phyloP scores from a whole-genome alignment of 2,329 filamentous ascomycete genomes.

The Penicillium brevicompactum region DNA sequence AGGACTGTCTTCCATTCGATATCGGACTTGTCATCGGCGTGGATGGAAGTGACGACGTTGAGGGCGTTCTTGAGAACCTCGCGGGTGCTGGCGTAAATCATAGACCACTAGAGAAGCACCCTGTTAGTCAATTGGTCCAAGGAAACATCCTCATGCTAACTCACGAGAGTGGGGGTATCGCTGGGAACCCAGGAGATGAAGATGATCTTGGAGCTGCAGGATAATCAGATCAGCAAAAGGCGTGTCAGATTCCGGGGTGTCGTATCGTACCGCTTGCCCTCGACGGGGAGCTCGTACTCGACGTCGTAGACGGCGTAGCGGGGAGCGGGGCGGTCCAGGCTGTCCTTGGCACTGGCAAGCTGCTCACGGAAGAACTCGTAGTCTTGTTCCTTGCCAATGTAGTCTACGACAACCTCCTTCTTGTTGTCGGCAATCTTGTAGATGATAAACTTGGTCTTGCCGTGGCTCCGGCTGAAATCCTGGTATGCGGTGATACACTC shows the following conservation, averaged over 20 bases:
- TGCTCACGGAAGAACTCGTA: slow-evolving; percentile 53
- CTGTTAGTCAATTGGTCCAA: slow-evolving; percentile 17
- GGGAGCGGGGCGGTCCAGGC: slow-evolving; percentile 47
- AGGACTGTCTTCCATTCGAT: slow-evolving; percentile 47
- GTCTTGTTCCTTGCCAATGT: slow-evolving; percentile 46
- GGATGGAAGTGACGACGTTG: slow-evolving; percentile 44
- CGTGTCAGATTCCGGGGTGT: background rate
- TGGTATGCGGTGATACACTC: slow-evolving; percentile 52
- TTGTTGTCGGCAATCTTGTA: slow-evolving; percentile 55
- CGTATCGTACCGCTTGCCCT: slow-evolving; percentile 49
- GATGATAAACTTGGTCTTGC: slow-evolving; percentile 53
- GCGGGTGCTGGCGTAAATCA: slow-evolving; percentile 54
- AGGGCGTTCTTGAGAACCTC: slow-evolving; percentile 53
- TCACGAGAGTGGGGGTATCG: slow-evolving; percentile 44
- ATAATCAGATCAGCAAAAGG: slow-evolving; percentile 18
- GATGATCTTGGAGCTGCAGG: slow-evolving; percentile 51
- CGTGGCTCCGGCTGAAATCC: slow-evolving; percentile 49
- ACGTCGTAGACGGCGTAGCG: slow-evolving; percentile 55
- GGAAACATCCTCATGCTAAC: slow-evolving; percentile 15
- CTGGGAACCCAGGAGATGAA: slow-evolving; percentile 54
- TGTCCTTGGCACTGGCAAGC: slow-evolving; percentile 46
- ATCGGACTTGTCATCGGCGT: slow-evolving; percentile 45
- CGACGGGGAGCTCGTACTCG: slow-evolving; percentile 51
- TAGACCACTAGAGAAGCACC: slow-evolving; percentile 41
- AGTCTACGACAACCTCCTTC: slow-evolving; percentile 53